Evolutionary conservation across 352 stramenopile genomes (phyloP).

Genomic region (Phytophthora sp.): DNA sequence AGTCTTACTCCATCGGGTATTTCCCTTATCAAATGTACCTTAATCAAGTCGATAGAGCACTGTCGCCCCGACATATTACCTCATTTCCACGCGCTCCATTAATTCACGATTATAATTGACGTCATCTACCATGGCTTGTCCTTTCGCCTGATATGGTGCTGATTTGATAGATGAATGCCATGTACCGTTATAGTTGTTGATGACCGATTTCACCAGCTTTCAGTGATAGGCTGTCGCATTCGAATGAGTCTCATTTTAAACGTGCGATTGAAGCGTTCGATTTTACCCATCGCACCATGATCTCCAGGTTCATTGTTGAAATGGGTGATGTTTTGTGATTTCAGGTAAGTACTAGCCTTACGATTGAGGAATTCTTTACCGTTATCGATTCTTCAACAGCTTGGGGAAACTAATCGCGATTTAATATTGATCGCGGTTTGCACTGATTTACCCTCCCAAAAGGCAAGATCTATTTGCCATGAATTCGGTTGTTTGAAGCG

Average conservation of each 20-base stretch:
- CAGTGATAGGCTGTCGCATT: not conserved
- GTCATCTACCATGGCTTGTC: not conserved
- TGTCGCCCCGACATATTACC: not conserved
- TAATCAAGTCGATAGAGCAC: not conserved
- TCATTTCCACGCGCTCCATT: not conserved
- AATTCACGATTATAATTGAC: not conserved
- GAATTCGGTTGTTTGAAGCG: not conserved
- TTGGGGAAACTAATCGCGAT: not conserved
- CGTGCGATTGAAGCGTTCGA: constrained; percentile 1
- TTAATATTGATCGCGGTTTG: not conserved
- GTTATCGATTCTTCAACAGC: not conserved
- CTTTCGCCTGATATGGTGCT: not conserved
- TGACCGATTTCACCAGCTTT: not conserved
- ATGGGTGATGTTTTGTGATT: not conserved
- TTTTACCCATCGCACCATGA: constrained; percentile 5
- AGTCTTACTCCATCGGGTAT: not conserved
- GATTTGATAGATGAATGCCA: not conserved
- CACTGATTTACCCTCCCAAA: not conserved
- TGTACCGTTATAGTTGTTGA: not conserved
- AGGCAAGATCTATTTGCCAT: not conserved
- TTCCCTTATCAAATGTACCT: not conserved
- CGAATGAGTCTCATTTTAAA: not conserved
- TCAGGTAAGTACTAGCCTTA: not conserved
- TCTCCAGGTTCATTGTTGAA: not conserved
- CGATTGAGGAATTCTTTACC: not conserved